Conservation (phyloP, 176 grass and related monocot genomes). For the Miscanthus lutarioriparius region DNA sequence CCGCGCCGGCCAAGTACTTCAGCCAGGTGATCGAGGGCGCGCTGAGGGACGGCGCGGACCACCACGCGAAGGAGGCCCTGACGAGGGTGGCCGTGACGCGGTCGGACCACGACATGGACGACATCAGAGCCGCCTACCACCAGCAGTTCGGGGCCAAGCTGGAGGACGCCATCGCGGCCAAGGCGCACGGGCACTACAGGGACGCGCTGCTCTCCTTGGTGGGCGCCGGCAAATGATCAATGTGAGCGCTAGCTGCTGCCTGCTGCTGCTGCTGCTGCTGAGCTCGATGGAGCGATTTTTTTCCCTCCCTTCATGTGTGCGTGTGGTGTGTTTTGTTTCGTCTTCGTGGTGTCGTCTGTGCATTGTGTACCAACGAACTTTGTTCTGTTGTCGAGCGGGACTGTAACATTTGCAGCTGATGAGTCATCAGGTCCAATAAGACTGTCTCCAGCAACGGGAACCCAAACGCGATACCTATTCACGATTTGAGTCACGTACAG, state of each 20-base stretch:
- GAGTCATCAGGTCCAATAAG: neutral
- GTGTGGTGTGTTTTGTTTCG: neutral
- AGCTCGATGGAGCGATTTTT: neutral
- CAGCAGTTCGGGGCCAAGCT: slow-evolving; percentile 60
- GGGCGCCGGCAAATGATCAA: slow-evolving; percentile 34
- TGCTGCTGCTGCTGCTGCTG: neutral
- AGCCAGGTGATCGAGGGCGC: slow-evolving; percentile 63
- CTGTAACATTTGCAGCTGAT: neutral
- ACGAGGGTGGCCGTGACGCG: slow-evolving; percentile 69
- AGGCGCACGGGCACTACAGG: slow-evolving; percentile 69
- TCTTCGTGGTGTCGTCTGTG: neutral
- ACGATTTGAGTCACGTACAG: too few relatives aligned
- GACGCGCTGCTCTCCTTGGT: slow-evolving; percentile 79
- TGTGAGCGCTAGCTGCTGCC: neutral
- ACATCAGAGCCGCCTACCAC: slow-evolving; percentile 50
- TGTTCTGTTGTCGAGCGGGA: neutral
- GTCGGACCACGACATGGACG: slow-evolving; percentile 77
- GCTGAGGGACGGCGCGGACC: slow-evolving; percentile 55
- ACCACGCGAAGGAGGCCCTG: slow-evolving; percentile 58
- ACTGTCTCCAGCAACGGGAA: too few relatives aligned
- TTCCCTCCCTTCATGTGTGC: neutral
- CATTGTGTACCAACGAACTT: neutral
- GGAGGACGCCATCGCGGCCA: slow-evolving; percentile 57
- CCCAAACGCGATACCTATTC: too few relatives aligned
- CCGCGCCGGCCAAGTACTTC: slow-evolving; percentile 72